Evolutionary conservation across 176 grass and related monocot species (phyloP).

Genomic region (Oryza coarctata): DNA sequence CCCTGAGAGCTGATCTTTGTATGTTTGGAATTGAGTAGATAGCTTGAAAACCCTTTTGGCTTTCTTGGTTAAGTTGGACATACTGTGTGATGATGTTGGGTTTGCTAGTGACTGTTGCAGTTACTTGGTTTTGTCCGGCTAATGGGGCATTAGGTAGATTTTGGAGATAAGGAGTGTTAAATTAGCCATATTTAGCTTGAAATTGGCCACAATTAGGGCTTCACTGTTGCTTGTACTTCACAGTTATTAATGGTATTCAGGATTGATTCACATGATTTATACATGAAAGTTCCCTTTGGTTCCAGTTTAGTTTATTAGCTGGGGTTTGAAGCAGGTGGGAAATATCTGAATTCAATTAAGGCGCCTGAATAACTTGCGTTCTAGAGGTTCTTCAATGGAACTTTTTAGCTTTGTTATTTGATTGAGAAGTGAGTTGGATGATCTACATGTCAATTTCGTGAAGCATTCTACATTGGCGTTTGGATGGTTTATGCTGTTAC

Average conservation of each 20-base stretch:
- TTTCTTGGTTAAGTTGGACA: background rate
- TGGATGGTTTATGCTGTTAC: background rate
- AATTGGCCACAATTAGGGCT: too few relatives aligned
- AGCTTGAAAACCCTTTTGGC: background rate
- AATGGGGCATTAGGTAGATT: background rate
- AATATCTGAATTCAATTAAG: background rate
- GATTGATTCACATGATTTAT: background rate
- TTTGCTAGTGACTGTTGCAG: background rate
- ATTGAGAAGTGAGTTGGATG: background rate
- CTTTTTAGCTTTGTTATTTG: constrained; percentile 5
- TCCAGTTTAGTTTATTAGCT: background rate
- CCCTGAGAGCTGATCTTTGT: background rate
- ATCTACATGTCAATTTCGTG: background rate
- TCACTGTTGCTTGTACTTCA: background rate
- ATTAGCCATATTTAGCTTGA: too few relatives aligned
- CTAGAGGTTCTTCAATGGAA: background rate
- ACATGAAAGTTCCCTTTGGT: background rate
- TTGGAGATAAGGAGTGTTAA: too few relatives aligned
- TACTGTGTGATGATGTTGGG: background rate
- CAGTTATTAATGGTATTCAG: background rate
- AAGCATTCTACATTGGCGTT: background rate
- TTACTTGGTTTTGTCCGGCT: background rate
- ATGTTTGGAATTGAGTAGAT: background rate
- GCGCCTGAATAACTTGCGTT: background rate
- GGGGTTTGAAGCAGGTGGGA: background rate